These are phyloP conservation scores for Vachellia collinsii DNA, from an alignment of 306 rosid species.

Conservation along the genomic window DNA sequence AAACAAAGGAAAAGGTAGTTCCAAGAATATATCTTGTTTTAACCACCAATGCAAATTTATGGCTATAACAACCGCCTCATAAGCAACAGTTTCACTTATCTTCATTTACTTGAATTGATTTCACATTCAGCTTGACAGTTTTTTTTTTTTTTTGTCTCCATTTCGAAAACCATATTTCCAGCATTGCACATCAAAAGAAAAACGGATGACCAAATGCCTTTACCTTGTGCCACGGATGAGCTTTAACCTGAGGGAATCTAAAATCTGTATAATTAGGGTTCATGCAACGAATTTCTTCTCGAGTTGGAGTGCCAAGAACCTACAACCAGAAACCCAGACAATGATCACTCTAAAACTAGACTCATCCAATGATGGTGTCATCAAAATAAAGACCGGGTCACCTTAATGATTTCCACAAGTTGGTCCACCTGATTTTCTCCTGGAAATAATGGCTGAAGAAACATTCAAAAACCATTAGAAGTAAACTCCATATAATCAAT, in stretches of 20 bases:
- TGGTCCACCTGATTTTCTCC: conserved; percentile 92
- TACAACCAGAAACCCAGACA: conserved; percentile 40
- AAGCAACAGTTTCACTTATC: not conserved
- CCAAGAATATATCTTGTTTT: not conserved
- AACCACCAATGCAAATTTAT: not conserved
- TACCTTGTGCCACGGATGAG: conserved; percentile 94
- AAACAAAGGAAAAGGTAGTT: not conserved
- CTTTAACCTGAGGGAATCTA: conserved; percentile 90
- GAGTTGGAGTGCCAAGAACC: conserved; percentile 93
- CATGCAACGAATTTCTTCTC: conserved; percentile 93
- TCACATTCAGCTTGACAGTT: conserved; percentile 21
- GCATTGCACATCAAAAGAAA: conserved; percentile 17
- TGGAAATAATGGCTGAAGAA: conserved; percentile 79
- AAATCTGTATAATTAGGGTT: conserved; percentile 79
- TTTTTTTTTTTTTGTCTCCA: not conserved
- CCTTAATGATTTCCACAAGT: conserved; percentile 90
- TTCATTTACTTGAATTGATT: not conserved
- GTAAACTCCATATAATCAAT: not conserved
- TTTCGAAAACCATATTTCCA: conserved; percentile 3
- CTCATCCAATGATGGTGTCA: conserved; percentile 17
- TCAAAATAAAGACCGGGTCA: conserved; percentile 37
- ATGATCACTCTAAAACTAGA: conserved; percentile 30
- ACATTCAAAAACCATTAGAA: conserved; percentile 36
- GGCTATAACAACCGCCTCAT: too few relatives aligned
- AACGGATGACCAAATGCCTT: conserved; percentile 24